phyloP scores from a whole-genome alignment of 1,139 yeast species.

The Suhomyces wounanorum region DNA sequence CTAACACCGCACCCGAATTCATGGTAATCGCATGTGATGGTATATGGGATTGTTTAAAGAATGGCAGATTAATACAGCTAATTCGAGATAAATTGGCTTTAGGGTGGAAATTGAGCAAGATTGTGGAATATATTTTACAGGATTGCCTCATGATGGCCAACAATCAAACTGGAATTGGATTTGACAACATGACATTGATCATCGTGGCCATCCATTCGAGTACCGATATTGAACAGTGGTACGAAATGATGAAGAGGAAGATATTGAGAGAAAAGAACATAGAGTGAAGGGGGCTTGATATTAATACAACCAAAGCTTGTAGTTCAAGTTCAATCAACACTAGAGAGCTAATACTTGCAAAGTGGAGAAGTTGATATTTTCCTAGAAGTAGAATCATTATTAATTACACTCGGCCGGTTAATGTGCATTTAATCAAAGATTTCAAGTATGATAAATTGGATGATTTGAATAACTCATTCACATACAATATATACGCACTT shows the following conservation, averaged over 20 bases:
- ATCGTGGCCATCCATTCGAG: slow-evolving; percentile 59
- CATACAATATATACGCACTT: too few species aligned
- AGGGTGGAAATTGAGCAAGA: slow-evolving; percentile 60
- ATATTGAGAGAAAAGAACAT: slow-evolving; percentile 15
- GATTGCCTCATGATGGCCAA: slow-evolving; percentile 74
- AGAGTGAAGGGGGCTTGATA: background rate
- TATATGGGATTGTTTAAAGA: slow-evolving; percentile 76
- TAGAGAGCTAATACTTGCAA: too few species aligned
- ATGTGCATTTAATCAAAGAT: too few species aligned
- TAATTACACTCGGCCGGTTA: too few species aligned
- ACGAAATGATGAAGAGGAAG: slow-evolving; percentile 50
- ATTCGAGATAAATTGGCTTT: slow-evolving; percentile 59
- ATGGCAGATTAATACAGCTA: slow-evolving; percentile 51
- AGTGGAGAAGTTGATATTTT: too few species aligned
- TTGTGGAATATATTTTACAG: slow-evolving; percentile 60
- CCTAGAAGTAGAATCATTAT: too few species aligned
- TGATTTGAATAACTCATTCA: too few species aligned
- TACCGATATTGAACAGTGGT: slow-evolving; percentile 57
- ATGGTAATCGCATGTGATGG: slow-evolving; percentile 76
- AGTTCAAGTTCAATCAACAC: too few species aligned
- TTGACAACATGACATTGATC: slow-evolving; percentile 76
- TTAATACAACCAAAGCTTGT: too few species aligned
- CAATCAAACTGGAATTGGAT: slow-evolving; percentile 74
- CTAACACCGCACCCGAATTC: slow-evolving; percentile 55
- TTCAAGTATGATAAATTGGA: too few species aligned